Evolutionary conservation across 1,284 basidiomycete genomes (phyloP).

Genomic region (Vanrija pseudolonga): DNA sequence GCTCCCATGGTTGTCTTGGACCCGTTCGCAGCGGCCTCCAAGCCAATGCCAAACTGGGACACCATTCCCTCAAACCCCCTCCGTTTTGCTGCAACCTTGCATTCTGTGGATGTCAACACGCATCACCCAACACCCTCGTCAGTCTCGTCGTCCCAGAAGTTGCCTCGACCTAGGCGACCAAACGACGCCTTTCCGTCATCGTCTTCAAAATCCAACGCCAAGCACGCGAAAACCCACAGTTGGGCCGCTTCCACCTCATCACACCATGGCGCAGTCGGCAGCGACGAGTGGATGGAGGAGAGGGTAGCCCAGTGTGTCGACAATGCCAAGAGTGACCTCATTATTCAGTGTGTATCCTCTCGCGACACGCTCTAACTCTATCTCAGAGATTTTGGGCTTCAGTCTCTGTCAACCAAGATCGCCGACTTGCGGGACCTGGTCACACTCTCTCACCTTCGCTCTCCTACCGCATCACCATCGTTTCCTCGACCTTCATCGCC

Average conservation of each 20-base stretch:
- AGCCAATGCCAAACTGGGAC: constrained; percentile 38
- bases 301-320: constrained; percentile 38
- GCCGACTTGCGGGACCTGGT: constrained; percentile 43
- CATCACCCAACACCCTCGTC: background rate
- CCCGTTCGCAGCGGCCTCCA: constrained; percentile 43
- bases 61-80: constrained; percentile 36
- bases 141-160: constrained; percentile 6
- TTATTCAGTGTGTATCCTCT: constrained; percentile 29
- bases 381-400: constrained; percentile 25
- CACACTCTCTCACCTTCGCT: constrained; percentile 25
- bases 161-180: constrained; percentile 19
- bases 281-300: constrained; percentile 43
- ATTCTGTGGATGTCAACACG: constrained; percentile 24
- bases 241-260: too few species aligned
- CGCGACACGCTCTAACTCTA: background rate
- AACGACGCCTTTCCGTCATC: constrained; percentile 13
- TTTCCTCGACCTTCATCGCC: too few species aligned
- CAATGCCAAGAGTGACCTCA: constrained; percentile 24
- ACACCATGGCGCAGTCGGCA: constrained; percentile 14
- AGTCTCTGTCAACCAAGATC: constrained; percentile 35
- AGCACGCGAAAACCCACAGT: background rate
- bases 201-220: constrained; percentile 18
- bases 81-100: constrained; percentile 39
- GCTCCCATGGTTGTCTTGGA: constrained; percentile 32
- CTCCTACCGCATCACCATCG: constrained; percentile 8